phyloP scores from a whole-genome alignment of 768 basidiomycete species.

The Calocybe gangraenosa region DNA sequence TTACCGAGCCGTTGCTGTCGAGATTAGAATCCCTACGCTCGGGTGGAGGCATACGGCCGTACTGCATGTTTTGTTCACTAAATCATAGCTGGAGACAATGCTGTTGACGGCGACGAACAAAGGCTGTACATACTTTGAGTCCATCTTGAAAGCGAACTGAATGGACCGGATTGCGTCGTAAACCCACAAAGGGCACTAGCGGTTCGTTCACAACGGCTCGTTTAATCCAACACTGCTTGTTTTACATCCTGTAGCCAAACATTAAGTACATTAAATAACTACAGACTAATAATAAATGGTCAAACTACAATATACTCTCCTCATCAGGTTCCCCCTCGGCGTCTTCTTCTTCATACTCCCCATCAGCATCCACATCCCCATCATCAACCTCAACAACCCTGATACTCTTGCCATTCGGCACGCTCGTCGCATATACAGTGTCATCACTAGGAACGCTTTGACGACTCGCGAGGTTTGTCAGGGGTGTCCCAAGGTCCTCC shows the following conservation, averaged over 20 bases:
- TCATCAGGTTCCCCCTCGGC: conserved; percentile 32
- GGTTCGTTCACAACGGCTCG: conserved; percentile 31
- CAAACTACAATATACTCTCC: conserved; percentile 24
- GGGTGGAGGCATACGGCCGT: conserved; percentile 49
- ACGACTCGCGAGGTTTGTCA: conserved; percentile 43
- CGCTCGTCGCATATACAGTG: conserved; percentile 38
- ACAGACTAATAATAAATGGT: neutral
- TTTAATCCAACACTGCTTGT: conserved; percentile 23
- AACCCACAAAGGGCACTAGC: conserved; percentile 5
- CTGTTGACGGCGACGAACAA: conserved; percentile 16
- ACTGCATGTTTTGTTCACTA: conserved; percentile 60
- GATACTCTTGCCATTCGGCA: conserved; percentile 7
- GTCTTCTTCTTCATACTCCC: conserved; percentile 45
- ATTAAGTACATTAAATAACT: conserved; percentile 13
- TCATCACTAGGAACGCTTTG: conserved; percentile 59
- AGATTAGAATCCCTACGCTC: conserved; percentile 53
- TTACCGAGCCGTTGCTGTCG: conserved; percentile 58
- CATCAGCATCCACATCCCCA: conserved; percentile 24
- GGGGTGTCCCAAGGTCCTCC: conserved; percentile 52
- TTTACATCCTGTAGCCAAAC: conserved; percentile 21
- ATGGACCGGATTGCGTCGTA: conserved; percentile 17
- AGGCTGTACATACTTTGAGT: conserved; percentile 36
- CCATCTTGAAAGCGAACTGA: conserved; percentile 36
- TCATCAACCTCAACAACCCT: conserved; percentile 21
- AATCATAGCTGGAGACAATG: conserved; percentile 20